phyloP scores from a whole-genome alignment of 495 filamentous ascomycete genomes.

The Trichoderma asperelloides region DNA sequence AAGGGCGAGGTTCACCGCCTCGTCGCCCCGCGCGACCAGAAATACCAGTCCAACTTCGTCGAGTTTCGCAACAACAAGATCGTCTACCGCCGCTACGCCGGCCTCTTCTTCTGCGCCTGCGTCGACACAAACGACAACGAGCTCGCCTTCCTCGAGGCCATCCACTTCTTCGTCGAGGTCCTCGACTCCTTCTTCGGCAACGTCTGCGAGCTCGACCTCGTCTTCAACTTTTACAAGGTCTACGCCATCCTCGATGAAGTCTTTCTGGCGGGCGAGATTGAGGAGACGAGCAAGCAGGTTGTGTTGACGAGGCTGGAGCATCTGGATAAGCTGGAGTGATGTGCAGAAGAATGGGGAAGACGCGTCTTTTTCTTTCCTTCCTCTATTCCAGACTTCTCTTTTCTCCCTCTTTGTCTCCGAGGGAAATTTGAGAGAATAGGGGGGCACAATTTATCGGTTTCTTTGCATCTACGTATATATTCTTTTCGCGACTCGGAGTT shows the following conservation, averaged over 20 bases:
- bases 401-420: neutral
- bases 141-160: slow-evolving; percentile 91
- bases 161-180: slow-evolving; percentile 99
- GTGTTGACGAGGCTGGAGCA: slow-evolving; percentile 91
- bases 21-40: slow-evolving; percentile 93
- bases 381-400: neutral
- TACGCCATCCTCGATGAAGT: slow-evolving; percentile 99
- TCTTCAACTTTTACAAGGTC: slow-evolving; percentile 99
- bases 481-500: neutral
- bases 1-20: slow-evolving; percentile 97
- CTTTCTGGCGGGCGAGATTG: slow-evolving; percentile 89
- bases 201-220: slow-evolving; percentile 97
- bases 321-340: slow-evolving; percentile 85
- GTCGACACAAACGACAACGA: slow-evolving; percentile 99
- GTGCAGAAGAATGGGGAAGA: slow-evolving; percentile 12
- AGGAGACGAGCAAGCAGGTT: slow-evolving; percentile 97
- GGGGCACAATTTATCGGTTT: neutral
- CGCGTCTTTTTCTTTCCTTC: neutral
- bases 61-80: slow-evolving; percentile 90
- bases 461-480: neutral
- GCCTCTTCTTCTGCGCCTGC: slow-evolving; percentile 96
- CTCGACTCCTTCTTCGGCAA: slow-evolving; percentile 98
- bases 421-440: neutral
- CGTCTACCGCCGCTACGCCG: slow-evolving; percentile 93
- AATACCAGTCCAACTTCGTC: slow-evolving; percentile 99